Evolutionary conservation across 768 basidiomycete genomes (phyloP), one percentile per base, ranked within the genome.

Genomic region (Leccinum arenicola): DNA sequence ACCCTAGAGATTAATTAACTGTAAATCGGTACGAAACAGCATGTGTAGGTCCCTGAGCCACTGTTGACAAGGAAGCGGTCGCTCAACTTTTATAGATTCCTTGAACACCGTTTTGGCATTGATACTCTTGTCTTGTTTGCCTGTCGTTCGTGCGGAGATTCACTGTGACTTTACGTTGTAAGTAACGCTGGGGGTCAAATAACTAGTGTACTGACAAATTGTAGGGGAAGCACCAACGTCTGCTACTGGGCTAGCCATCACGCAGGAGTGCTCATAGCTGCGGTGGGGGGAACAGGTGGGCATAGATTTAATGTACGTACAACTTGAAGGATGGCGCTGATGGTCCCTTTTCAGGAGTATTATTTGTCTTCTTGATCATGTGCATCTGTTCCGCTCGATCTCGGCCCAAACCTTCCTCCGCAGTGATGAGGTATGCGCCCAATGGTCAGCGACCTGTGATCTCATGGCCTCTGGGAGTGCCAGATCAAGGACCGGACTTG

Each of bases 41-140:
- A 66, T 66, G 64, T 55, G 64, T 63, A 48, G 4, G 64, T 66
- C 48, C 45, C 23, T 48, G 25, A 19, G 6, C 3, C 11, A 40
- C n/a, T n/a, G 5, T 48, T 17, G 43, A 29, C 14, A 19, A 19
- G n/a, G 21, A 19, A 14, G 33, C 35, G 19, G 27, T 9, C 4
- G n/a, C 6, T 60, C 25, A 66, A 40, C 19, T 11, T 33, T 2
- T 12, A 9, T 57, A 66, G 61, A 11, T 56, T 50, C 53, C 27
- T 49, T 54, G 50, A 49, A 38, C 35, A 19, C 31, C 3, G n/a
- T 60, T 33, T 57, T 35, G 25, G 27, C 40, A 14, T 51, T 64
- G 43, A 10, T 61, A 6, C 2, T 60, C 23, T 31, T 66, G 17
- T 56, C 58, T 38, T 36, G 33, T 48, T 52, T 66, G 27, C 61